Percentiles rank a stretch among this genome's conserved stretches.
phyloP scores from a whole-genome alignment of 139 green algal species.

The Picochlorum sp. region DNA sequence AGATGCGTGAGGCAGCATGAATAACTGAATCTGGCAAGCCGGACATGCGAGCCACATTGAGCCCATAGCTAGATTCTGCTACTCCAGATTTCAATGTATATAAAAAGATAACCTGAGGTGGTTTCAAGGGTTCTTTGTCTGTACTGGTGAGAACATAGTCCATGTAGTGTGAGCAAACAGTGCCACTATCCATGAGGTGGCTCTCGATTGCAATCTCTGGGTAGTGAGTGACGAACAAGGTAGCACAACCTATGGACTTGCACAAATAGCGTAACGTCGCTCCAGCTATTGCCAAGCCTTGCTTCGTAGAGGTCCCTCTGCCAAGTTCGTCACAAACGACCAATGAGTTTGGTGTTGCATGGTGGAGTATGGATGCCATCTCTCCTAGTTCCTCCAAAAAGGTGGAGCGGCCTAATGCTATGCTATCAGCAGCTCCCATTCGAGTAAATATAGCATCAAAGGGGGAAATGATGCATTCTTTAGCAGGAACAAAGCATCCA shows the following conservation, averaged over 20 bases:
- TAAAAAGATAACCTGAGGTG: constrained; percentile 62
- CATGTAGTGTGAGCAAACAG: constrained; percentile 29
- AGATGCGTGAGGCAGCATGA: constrained; percentile 8
- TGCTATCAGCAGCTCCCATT: constrained; percentile 84
- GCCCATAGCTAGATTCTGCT: constrained; percentile 65
- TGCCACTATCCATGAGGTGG: not conserved
- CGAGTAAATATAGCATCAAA: constrained; percentile 75
- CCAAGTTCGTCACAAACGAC: constrained; percentile 17
- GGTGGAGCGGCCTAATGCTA: constrained; percentile 48
- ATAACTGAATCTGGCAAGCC: constrained; percentile 39
- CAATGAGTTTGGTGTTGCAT: constrained; percentile 29
- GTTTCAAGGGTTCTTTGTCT: not conserved
- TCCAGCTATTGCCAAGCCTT: constrained; percentile 14
- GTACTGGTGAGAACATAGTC: constrained; percentile 20
- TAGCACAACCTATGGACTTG: constrained; percentile 23
- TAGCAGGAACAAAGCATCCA: constrained; percentile 76
- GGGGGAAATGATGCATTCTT: constrained; percentile 35
- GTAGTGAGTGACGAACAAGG: constrained; percentile 73
- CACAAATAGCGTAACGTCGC: constrained; percentile 47
- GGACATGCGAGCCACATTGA: constrained; percentile 81
- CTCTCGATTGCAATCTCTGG: constrained; percentile 24
- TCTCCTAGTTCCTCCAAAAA: constrained; percentile 60
- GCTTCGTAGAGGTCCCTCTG: constrained; percentile 8
- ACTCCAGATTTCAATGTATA: constrained; percentile 68
- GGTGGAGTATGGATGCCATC: constrained; percentile 48